Evolutionary conservation across 306 rosid species (phyloP), one percentile per base, ranked within the genome.

Genomic region (Rosa lucieae): DNA sequence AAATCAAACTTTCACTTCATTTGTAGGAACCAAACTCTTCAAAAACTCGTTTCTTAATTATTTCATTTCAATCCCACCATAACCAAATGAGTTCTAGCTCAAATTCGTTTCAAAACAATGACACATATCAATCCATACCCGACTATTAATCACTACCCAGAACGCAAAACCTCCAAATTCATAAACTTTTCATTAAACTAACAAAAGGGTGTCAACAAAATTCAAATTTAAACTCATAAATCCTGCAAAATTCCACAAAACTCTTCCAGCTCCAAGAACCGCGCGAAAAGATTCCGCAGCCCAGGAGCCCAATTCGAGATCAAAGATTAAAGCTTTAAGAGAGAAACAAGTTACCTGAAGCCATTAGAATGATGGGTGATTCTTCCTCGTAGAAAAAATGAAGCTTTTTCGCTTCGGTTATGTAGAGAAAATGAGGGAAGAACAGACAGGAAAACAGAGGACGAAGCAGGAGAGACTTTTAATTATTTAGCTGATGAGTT

Each of bases 281-380:
- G 71, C 55, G 29, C 68, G 20, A 56, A 67, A 61, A 21, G 3
- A 47, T 61, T 21, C 1, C 51, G 13, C n/a, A 8, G 72, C 26
- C 43, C 20, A 21, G 1, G 21, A 79, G 26, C 52, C 44, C 21
- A 32, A 82, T 67, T 3, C 63, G 71, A 75, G 3, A 75, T 69
- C 32, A 35, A 17, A 67, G 15, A 17, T 43, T 3, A 1, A 46
- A 69, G 48, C 23, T 43, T 51, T 49, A 20, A 55, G 20, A n/a
- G 6, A 37, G 3, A 2, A n/a, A 35, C 20, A 18, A 55, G 78
- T 29, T 65, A 91, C 98, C 98, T 78, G 98, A 89, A 73, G 96
- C 91, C 98, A 92, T 93, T 78, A 68, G 49, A n/a, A 72, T 12
- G 72, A 53, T 4, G 52, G 52, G 42, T 12, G 1, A 46, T 1